Percentiles rank a stretch among this genome's conserved stretches.
These are phyloP conservation scores for Acanthamoeba sp. DNA, from an alignment of 208 protist species.

Conservation along the genomic window DNA sequence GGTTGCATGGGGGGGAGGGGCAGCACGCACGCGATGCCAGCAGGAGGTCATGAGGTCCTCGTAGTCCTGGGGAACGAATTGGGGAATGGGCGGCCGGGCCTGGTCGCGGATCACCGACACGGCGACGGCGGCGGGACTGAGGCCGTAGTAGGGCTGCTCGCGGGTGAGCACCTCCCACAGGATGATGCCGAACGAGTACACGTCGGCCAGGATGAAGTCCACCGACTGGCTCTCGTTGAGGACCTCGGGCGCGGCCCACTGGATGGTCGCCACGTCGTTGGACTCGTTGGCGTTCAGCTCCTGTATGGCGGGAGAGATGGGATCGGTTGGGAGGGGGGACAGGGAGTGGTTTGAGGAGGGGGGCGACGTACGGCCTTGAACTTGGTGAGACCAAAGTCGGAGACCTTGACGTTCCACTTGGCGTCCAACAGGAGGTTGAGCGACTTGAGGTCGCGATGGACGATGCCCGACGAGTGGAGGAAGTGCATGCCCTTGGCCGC, in stretches of 20 bases:
- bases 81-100: neutral
- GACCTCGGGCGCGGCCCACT: neutral
- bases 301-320: no score
- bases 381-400: neutral
- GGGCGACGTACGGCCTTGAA: neutral
- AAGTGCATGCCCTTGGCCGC: slow-evolving; percentile 23
- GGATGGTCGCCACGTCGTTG: neutral
- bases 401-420: slow-evolving; percentile 35
- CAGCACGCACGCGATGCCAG: neutral
- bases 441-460: slow-evolving; percentile 31
- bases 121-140: neutral
- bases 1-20: neutral
- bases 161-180: slow-evolving; percentile 49
- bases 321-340: no score
- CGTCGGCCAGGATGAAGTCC: neutral
- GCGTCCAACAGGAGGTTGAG: slow-evolving; percentile 2
- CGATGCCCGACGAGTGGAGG: slow-evolving; percentile 38
- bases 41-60: slow-evolving; percentile 20
- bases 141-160: neutral
- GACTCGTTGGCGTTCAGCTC: no score
- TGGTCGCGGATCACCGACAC: slow-evolving; percentile 8
- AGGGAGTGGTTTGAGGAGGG: neutral
- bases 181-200: slow-evolving; percentile 26
- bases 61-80: neutral
- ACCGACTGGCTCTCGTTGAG: neutral